These are phyloP conservation scores for Plasmodium fragile DNA, from an alignment of 169 alveolate species.

Conservation along the genomic window DNA sequence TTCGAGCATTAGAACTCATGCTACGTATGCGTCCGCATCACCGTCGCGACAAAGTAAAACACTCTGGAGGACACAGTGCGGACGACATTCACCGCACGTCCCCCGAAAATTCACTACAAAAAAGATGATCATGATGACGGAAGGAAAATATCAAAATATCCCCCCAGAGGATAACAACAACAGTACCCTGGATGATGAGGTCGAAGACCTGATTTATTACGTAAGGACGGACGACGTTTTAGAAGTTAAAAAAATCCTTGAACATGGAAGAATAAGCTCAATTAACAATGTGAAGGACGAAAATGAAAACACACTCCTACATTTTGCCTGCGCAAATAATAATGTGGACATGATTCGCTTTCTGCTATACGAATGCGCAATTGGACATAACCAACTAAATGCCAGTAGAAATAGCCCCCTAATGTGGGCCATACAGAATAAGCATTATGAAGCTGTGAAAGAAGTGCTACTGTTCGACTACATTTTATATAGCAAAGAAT, in stretches of 20 bases:
- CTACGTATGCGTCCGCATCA: background rate
- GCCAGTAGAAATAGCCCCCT: conserved; percentile 84
- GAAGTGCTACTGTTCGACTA: conserved; percentile 80
- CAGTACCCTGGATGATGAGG: background rate
- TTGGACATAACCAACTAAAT: conserved; percentile 78
- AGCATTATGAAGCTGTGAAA: conserved; percentile 78
- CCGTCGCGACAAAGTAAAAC: background rate
- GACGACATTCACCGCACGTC: background rate
- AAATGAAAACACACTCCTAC: conserved; percentile 80
- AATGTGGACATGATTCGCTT: conserved; percentile 78
- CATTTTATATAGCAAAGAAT: conserved; percentile 72
- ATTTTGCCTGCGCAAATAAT: conserved; percentile 84
- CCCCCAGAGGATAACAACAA: background rate
- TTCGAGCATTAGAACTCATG: background rate
- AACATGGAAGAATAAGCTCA: conserved; percentile 47
- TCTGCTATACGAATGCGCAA: conserved; percentile 78
- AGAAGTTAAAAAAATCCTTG: conserved; percentile 37
- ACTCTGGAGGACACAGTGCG: background rate
- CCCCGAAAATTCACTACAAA: background rate
- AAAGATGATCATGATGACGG: conserved; percentile 3
- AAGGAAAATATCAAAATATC: background rate
- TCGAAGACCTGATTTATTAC: conserved; percentile 59
- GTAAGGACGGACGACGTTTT: conserved; percentile 55
- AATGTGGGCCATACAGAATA: conserved; percentile 86
- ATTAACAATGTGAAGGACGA: conserved; percentile 68